Evolutionary conservation across 2,329 filamentous ascomycete genomes (phyloP), one percentile per base, ranked within the genome.

Genomic region (Passalora sequoiae): DNA sequence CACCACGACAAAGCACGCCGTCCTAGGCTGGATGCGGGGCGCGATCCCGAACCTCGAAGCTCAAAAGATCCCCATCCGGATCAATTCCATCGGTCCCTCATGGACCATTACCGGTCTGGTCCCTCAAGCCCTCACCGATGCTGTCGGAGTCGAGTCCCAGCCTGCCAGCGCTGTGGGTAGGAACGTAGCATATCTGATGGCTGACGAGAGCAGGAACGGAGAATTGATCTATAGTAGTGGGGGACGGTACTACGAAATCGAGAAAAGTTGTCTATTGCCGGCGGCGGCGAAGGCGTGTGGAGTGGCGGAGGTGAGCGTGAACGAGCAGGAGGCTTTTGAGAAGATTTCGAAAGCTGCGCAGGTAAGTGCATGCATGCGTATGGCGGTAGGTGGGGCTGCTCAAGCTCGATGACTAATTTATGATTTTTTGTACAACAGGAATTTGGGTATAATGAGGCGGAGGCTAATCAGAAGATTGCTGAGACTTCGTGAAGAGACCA

Each of bases 71-170:
- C 70, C 73, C 1, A 71, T 81, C 31, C 72, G 77, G 10, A 57
- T 81, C 38, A 81, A 81, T 62, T 70, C 67, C 4, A 61, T 81
- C 15, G 69, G 73, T 1, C 76, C 77, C 1, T 71, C 66, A 21
- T 80, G 76, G 76, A 79, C 77, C 0, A 61, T 66, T 3, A 75
- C 73, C 12, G 68, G 63, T 9, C 65, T 78, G 1, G 58, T 78
- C 1, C 69, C 73, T 0, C 51, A 61, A 22, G 54, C 43, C 0
- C 15, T 71, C 13, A 60, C 75, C 48, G 60, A 63, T n/a, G 51
- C 51, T 7, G 59, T 70, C 4, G 65, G 67, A 0, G 61, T 69
- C 27, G 60, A 65, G 10, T 52, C 69, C 0, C 77, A 80, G 58
- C 49, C 65, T 0, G 59, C 74, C 0, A 63, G 66, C 1, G 67